Evolutionary conservation across 495 filamentous ascomycete genomes (phyloP).

Genomic region (Podospora tetraspora): DNA sequence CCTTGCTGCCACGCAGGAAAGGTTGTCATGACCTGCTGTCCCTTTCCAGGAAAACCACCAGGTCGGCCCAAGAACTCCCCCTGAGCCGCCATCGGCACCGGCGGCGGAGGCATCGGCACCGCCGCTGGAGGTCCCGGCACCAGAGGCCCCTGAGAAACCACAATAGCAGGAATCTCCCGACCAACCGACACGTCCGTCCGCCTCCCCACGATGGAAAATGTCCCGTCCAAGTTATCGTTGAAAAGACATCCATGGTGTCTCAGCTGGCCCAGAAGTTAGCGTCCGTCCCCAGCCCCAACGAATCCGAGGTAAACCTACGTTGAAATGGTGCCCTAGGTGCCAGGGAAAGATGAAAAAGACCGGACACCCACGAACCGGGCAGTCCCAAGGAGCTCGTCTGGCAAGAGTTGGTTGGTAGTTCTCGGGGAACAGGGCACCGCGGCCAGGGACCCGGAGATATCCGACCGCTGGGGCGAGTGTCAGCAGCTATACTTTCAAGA

Average conservation of each 20-base stretch:
- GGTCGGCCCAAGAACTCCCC: neutral
- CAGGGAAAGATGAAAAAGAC: slow-evolving; percentile 7
- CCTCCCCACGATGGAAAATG: slow-evolving; percentile 15
- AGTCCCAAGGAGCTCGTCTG: slow-evolving; percentile 18
- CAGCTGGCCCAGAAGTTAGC: neutral
- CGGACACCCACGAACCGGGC: slow-evolving; percentile 16
- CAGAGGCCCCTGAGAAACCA: slow-evolving; percentile 13
- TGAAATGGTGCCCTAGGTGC: slow-evolving; percentile 22
- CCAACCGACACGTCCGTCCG: slow-evolving; percentile 1
- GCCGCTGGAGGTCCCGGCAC: slow-evolving; percentile 3
- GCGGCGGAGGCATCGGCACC: neutral
- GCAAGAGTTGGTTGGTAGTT: slow-evolving; percentile 13
- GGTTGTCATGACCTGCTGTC: no score
- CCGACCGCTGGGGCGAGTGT: no score
- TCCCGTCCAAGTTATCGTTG: slow-evolving; percentile 23
- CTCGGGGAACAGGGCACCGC: slow-evolving; percentile 18
- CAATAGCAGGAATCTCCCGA: slow-evolving; percentile 11
- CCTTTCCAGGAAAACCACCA: no score
- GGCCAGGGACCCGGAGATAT: neutral
- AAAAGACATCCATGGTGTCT: slow-evolving; percentile 16
- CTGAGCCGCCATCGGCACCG: neutral
- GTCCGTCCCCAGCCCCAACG: neutral
- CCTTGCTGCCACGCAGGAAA: neutral
- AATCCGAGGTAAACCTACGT: slow-evolving; percentile 2
- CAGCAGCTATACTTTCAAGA: no score